Evolutionary conservation across 352 stramenopile genomes (phyloP), one percentile per base, ranked within the genome.

Genomic region (Phytophthora sp.): DNA sequence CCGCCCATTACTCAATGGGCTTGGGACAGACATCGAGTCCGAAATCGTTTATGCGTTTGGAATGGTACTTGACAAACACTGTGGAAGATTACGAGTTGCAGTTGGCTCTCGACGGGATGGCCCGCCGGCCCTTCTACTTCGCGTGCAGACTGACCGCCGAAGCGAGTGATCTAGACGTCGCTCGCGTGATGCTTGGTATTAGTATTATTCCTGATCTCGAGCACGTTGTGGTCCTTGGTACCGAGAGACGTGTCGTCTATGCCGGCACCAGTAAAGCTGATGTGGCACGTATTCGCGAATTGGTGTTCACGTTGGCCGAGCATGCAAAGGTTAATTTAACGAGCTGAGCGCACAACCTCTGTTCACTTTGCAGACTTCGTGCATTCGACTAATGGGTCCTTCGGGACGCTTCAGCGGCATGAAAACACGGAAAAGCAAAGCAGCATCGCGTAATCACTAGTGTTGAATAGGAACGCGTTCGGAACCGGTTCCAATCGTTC

Each of bases 371-470:
- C 4, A 24, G 13, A 11, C 12, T 60, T 67, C 18, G 41, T 50
- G 21, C 61, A 61, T 38, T 67, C 59, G 11, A 16, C 59, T 49
- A 50, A 49, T 60, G 59, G 59, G 2, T 68, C 24, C 7, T 55
- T 55, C 47, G 42, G 8, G 20, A 46, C n/a, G 45, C 51, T 30
- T 49, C 58, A 16, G 31, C 58, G 15, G 47, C 45, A 11, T 49
- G 41, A 49, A n/a, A n/a, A 44, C 8, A 26, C 9, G 29, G 29
- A 33, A 33, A n/a, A n/a, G n/a, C n/a, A n/a, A n/a, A 33, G 29
- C 29, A 33, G 29, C 29, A 33, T 33, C 29, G n/a, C n/a, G n/a
- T n/a, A n/a, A n/a, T n/a, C n/a, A n/a, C n/a, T n/a, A n/a, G n/a
- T n/a, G n/a, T n/a, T n/a, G n/a, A n/a, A n/a, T n/a, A n/a, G n/a